These are phyloP conservation scores for Geosmithia putterillii DNA, from an alignment of 2,329 filamentous ascomycete genomes.

Conservation along the genomic window DNA sequence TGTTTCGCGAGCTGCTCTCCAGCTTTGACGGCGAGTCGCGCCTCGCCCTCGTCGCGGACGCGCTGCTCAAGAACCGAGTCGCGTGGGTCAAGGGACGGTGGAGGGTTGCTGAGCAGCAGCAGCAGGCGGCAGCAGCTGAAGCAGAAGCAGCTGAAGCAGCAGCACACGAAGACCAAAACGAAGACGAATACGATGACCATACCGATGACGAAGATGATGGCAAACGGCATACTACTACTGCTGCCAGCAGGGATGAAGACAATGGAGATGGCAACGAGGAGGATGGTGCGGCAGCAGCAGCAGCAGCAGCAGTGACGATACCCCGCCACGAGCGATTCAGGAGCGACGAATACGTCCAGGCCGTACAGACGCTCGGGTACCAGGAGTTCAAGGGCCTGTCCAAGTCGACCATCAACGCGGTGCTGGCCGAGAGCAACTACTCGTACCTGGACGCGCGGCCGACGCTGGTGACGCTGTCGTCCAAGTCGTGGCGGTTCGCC, in stretches of 20 bases:
- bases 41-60: slow-evolving; percentile 65
- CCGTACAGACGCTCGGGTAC: slow-evolving; percentile 55
- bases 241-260: neutral
- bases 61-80: slow-evolving; percentile 58
- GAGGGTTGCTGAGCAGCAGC: slow-evolving; percentile 26
- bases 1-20: slow-evolving; percentile 69
- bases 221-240: too few species aligned
- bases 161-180: too few species aligned
- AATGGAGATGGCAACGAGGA: neutral
- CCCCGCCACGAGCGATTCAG: slow-evolving; percentile 55
- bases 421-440: slow-evolving; percentile 71
- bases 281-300: neutral
- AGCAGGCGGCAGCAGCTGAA: neutral
- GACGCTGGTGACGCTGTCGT: slow-evolving; percentile 55
- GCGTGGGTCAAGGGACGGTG: slow-evolving; percentile 61
- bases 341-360: slow-evolving; percentile 52
- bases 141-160: too few species aligned
- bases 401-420: slow-evolving; percentile 61
- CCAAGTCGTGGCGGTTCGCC: slow-evolving; percentile 67
- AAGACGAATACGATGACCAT: slow-evolving; percentile 2
- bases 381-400: slow-evolving; percentile 67
- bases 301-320: slow-evolving; percentile 14
- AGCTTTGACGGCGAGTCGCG: slow-evolving; percentile 67
- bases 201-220: slow-evolving; percentile 12
- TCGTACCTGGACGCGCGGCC: slow-evolving; percentile 62